Conservation (phyloP, 1,139 yeast species). For the Meyerozyma carpophila region DNA sequence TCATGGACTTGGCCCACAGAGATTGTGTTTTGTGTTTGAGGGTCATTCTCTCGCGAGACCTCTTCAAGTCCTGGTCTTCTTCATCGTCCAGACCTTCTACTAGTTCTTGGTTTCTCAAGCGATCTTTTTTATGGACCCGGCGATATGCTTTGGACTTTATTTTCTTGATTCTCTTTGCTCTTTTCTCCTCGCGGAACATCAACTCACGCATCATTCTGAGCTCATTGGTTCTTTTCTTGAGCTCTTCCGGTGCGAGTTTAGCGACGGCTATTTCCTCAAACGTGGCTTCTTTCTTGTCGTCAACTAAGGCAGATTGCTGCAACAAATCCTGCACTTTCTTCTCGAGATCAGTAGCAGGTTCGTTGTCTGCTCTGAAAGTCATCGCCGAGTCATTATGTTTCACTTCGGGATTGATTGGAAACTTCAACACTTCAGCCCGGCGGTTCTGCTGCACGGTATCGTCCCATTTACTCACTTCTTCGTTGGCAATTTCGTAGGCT, state of each 20-base stretch:
- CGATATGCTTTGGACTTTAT: constrained; percentile 90
- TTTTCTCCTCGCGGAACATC: constrained; percentile 91
- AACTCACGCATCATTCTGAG: constrained; percentile 89
- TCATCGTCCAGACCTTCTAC: constrained; percentile 59
- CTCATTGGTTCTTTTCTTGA: constrained; percentile 73
- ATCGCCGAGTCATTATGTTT: constrained; percentile 47
- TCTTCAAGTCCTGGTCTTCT: constrained; percentile 56
- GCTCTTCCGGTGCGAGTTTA: constrained; percentile 73
- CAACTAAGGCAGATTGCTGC: constrained; percentile 59
- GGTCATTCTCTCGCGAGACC: constrained; percentile 92
- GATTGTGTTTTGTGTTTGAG: constrained; percentile 84
- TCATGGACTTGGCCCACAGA: constrained; percentile 89
- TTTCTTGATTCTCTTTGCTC: constrained; percentile 86
- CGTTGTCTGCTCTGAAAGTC: constrained; percentile 44
- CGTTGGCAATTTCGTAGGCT: constrained; percentile 84
- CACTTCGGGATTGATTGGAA: constrained; percentile 50
- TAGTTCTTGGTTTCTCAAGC: constrained; percentile 60
- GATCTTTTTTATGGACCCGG: constrained; percentile 80
- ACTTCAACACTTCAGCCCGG: constrained; percentile 77
- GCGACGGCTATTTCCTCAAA: constrained; percentile 89
- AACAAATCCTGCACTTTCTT: constrained; percentile 57
- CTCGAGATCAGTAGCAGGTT: constrained; percentile 61
- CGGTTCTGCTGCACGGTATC: constrained; percentile 76
- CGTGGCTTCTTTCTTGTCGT: constrained; percentile 70
- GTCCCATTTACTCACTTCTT: constrained; percentile 84